Base-by-base conservation (phyloP, 257 asterid genomes). In the Solanum pimpinellifolium region DNA sequence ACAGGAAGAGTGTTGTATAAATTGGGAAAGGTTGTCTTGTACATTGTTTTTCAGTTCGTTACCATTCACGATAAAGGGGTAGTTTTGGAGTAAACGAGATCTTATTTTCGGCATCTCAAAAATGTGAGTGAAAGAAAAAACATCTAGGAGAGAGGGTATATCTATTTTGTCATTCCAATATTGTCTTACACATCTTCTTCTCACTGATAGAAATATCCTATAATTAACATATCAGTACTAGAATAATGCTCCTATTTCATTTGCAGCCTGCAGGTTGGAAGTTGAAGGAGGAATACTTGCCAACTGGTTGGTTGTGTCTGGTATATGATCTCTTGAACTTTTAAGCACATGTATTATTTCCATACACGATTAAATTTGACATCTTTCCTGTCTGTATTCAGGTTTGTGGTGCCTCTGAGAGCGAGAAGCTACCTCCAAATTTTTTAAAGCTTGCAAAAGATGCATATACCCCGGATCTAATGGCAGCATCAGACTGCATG, bases 401-500 rank as follows among this genome's bases (percentile, higher is more conserved):
- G 99, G 99, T 97, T 85, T 97, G 99, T 91, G 99, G 99, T 90
- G 98, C 98, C 87, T 94, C 98, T 82, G 96, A 97, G 83, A 94
- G 88, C 72, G 89, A 93, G 85, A 91, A 95, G 83, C 94, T 97
- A 89, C 99, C 99, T 60, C 93, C 97, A 59, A 97, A 97, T 91
- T 97, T 97, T 68, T 83, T 93, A 81, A 95, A 93, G 94, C 97
- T 97, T 56, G 92, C 96, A 82, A 96, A 93, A 93, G 98, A 97
- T 92, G 91, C 93, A 3, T 97, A 97, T 89, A 97, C 99, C 73
- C 99, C 99, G 49, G 99, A 97, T 86, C 72, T 94, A 62, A 97
- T 97, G 89, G 99, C 98, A 59, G 99, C 99, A 86, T 97, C 99
- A 44, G 99, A 97, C 86, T 97, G 99, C 93, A 97, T 97, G 99